Conservation (phyloP, 192 early-diverging fungal genomes). For the Mortierella antarctica region DNA sequence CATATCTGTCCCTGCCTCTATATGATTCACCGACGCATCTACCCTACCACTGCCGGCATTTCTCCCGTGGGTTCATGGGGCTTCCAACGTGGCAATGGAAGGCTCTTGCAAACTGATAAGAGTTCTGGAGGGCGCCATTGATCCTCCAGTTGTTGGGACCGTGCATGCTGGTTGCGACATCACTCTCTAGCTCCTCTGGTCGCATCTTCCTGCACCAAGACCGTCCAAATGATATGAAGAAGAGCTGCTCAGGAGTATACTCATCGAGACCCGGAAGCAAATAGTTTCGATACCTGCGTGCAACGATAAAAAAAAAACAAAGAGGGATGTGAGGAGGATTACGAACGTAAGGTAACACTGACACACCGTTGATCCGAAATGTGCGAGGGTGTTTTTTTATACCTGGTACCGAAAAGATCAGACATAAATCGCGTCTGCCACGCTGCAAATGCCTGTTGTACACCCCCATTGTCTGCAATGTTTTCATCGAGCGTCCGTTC, state of each 20-base stretch:
- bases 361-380: neutral
- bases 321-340: neutral
- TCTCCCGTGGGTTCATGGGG: too few relatives aligned
- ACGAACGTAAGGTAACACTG: neutral
- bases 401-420: constrained; percentile 41
- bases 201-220: constrained; percentile 65
- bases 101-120: too few relatives aligned
- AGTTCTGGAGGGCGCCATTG: constrained; percentile 72
- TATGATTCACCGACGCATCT: too few relatives aligned
- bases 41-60: too few relatives aligned
- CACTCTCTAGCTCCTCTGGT: constrained; percentile 38
- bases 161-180: constrained; percentile 69
- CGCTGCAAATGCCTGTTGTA: constrained; percentile 37
- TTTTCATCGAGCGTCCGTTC: constrained; percentile 70
- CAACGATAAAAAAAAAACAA: neutral
- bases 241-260: constrained; percentile 66
- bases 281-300: constrained; percentile 1
- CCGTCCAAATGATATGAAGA: constrained; percentile 72
- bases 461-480: constrained; percentile 77
- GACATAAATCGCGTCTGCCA: constrained; percentile 11
- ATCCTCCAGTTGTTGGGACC: constrained; percentile 69
- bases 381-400: neutral
- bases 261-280: constrained; percentile 57
- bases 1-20: too few relatives aligned
- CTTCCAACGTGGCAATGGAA: too few relatives aligned